Base-by-base conservation (phyloP, 1,284 basidiomycete species). In the Retiboletus flavoniger region DNA sequence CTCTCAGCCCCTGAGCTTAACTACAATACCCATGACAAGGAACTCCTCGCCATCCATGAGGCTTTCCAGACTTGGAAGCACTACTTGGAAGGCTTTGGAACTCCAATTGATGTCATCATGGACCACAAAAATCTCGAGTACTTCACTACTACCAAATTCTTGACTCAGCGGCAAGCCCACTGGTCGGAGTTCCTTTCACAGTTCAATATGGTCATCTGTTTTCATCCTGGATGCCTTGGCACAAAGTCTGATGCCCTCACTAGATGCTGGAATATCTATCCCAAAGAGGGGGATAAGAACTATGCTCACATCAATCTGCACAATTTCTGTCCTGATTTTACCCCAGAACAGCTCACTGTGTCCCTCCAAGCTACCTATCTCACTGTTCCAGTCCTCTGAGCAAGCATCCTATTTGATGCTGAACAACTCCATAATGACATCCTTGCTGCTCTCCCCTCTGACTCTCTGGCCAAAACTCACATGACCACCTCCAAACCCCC, bases 1-100 rank as follows among this genome's bases (percentile, higher is more conserved):
- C 4, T 24, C 3, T 24, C 24, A 3, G 24, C 24, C 3, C 24
- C 24, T 3, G 24, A 24, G 4, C 24, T 24, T 4, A 24, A 24
- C 24, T 24, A 24, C 13, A 14, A 13, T 14, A 34, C 32, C 45
- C 21, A 76, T 43, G 64, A 76, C 44, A 75, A 74, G 49, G 73
- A 47, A 6, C 34, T 76, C 59, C 64, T 76, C 24, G 67, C 76
- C 2, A 69, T 67, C 13, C 7, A 31, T 5, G 26, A 39, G 7
- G 3, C 64, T 70, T 10, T 58, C 63, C 17, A 9, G 2, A 35
- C 39, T 13, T 57, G 56, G 52, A 11, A 26, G 1, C 51, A 57
- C 13, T 57, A 58, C 28, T 46, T 58, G 6, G 45, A 51, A 36
- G 54, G 47, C 64, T 70, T 4, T 44, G 31, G 16, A 13, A 13